Evolutionary conservation across 2,329 filamentous ascomycete genomes (phyloP).

Genomic region (Penicillium sp.): DNA sequence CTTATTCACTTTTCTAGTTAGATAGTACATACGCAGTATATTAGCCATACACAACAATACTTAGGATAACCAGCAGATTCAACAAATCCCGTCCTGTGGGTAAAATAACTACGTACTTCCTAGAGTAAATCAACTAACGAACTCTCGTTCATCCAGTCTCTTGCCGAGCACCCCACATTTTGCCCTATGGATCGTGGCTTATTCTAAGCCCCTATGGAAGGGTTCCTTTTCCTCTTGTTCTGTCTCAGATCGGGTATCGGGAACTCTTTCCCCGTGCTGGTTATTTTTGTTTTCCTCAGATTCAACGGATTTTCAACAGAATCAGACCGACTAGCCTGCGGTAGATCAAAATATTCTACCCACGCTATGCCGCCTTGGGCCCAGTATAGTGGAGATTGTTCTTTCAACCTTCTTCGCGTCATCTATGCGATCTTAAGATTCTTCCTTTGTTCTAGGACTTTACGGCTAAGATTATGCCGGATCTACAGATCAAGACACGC

Average conservation of each 20-base stretch:
- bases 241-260: background rate
- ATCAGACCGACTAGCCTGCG: background rate
- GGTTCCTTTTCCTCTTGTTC: background rate
- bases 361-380: slow-evolving; percentile 1
- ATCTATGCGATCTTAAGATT: background rate
- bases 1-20: background rate
- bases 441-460: background rate
- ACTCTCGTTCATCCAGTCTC: background rate
- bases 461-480: no score
- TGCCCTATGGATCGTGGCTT: background rate
- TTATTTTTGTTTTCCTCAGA: background rate
- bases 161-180: no score
- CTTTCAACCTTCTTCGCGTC: slow-evolving; percentile 1
- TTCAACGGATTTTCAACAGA: no score
- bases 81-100: no score
- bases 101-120: no score
- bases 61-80: no score
- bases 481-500: no score
- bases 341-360: slow-evolving; percentile 17
- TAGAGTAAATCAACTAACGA: background rate
- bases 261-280: background rate
- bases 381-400: slow-evolving; percentile 3
- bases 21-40: no score
- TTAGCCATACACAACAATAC: no score
- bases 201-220: no score